Evolutionary conservation across 345 rosid species (phyloP), one percentile per base, ranked within the genome.

Genomic region (Salix arbutifolia): DNA sequence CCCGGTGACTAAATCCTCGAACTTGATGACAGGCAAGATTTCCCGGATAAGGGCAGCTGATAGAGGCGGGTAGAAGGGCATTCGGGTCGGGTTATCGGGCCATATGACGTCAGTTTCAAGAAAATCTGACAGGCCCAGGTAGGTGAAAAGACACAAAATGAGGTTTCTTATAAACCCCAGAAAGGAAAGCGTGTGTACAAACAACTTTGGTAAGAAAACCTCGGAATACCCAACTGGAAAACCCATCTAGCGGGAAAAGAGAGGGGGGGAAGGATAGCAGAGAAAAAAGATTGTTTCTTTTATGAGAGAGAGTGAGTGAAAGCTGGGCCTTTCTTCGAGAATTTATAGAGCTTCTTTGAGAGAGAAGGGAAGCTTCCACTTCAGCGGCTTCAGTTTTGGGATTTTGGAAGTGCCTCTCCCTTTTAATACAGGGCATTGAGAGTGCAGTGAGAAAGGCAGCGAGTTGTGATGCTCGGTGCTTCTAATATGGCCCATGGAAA

Each of bases 191-290:
- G 87, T 60, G 78, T 87, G 94, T 17, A 94, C 91, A 70, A 92
- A 90, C 26, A 90, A 79, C 76, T 84, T 91, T 2, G 97, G 97
- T 72, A 92, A 65, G 81, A 86, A 88, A 7, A 91, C 91, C 69
- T 94, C 94, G 4, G 92, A 84, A 84, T 89, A 94, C 37, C 89
- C 93, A 40, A 92, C 88, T 11, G 98, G 95, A 76, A 92, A 94
- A 3, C 98, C 98, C 97, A 94, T 92, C 70, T 74, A 30, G 50
- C 18, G 14, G 35, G 11, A 31, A 30, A 17, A 68, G 16, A 5
- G 61, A 2, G 69, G 46, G 40, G 12, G 67, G 65, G 70, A 26
- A 66, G 13, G 46, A 40, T 40, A 10, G 12, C 46, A 40, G 12
- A 40, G 46, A 40, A 40, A 23, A 30, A 66, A 30, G n/a, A 28